Evolutionary conservation across 805 yeast species (phyloP), one percentile per base, ranked within the genome.

Genomic region (Saccharomycopsis vini): DNA sequence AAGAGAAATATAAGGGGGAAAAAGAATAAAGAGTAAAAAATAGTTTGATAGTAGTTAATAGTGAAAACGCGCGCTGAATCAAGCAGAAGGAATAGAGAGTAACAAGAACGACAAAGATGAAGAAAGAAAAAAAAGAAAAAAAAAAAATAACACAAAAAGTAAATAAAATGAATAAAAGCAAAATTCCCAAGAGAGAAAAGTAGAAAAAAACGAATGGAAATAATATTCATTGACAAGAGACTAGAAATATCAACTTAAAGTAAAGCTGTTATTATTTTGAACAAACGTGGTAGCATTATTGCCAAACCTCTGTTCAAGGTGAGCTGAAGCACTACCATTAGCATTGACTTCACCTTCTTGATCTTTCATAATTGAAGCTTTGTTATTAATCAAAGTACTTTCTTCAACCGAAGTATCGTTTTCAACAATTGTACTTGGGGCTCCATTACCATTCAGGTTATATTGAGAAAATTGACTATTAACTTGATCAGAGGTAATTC

Each of bases 251-350:
- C 22, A 35, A 36, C 35, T 44, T 20, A 44, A 36, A n/a, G 40
- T 34, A 34, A 45, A 45, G 38, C 49, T 45, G 21, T 39, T 42
- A 24, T 45, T 45, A 20, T 41, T 36, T 36, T 45, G 49, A 19
- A 42, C 49, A 42, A 45, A 42, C 15, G 42, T 42, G 10, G 49
- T 39, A 12, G 45, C 32, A 26, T 42, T 45, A 15, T 36, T 32
- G 6, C 42, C 49, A 42, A 45, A 45, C n/a, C 39, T 32, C 46
- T 15, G 7, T 10, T 20, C 34, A 12, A 34, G 24, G 10, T 35
- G 33, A 3, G 28, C 23, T 5, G 20, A 29, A 15, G 29, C 30
- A 12, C 13, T 24, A 21, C 5, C 5, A 4, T n/a, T 35, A 13
- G 19, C 44, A 26, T 28, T 24, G 9, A 19, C 19, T 6, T 39